Evolutionary conservation across 139 green algal species (phyloP), one percentile per base, ranked within the genome.

Genomic region (Chlorella sorokiniana): DNA sequence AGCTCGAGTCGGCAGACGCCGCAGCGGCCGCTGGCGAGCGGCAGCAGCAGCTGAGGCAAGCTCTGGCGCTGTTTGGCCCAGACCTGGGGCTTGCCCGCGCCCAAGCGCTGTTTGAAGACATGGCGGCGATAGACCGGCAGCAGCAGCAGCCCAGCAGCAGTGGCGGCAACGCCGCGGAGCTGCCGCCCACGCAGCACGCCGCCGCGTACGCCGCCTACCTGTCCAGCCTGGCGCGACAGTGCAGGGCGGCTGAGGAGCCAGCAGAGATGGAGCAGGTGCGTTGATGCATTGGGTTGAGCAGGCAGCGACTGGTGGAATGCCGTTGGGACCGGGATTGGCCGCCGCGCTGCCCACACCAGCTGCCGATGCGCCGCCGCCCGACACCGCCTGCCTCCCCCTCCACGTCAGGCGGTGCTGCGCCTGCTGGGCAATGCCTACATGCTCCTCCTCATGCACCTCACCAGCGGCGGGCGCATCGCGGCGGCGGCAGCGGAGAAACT

Each of bases 381-480:
- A 6, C 22, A 16, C 37, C 14, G 1, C 65, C 29, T n/a, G 25
- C 41, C 41, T 33, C 40, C 2, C 31, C 44, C 18, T 44, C 22
- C 14, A 7, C 69, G 42, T 45, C 70, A 64, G 45, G 70, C 70
- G 59, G 61, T 67, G 72, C 72, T 79, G 72, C 72, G 72, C 51
- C 33, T 79, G 72, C 72, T 79, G 72, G 80, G 74, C 33, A 56
- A 88, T 63, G 79, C 79, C 1, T 86, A 84, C 25, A 71, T 64
- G 4, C 22, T 88, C 16, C 80, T 78, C 14, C n/a, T 81, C 8
- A 62, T 78, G 81, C 85, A 88, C 59, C 76, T 84, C 35, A 84
- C 75, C 81, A 73, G 75, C 29, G 76, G 81, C 81, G 80, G 48
- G 5, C 70, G 85, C 45, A 77, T 88, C 25, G 81, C 74, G 22